Evolutionary conservation across 2,329 filamentous ascomycete species (phyloP).

Genomic region (Periconia digitata): DNA sequence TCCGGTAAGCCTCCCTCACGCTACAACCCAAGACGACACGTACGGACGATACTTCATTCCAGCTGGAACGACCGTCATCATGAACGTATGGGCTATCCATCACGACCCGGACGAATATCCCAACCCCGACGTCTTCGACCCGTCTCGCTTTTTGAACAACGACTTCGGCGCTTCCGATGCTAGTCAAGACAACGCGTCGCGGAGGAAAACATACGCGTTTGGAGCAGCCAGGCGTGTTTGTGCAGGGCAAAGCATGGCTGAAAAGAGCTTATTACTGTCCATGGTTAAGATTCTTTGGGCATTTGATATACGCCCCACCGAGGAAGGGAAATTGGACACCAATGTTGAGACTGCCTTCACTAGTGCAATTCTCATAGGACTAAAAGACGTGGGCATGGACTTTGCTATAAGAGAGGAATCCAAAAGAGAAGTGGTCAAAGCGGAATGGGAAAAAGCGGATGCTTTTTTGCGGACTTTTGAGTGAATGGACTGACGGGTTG

Average conservation of each 20-base stretch:
- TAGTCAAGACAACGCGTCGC: neutral
- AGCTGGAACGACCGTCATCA: constrained; percentile 42
- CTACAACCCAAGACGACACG: constrained; percentile 46
- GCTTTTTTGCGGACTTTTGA: too few species aligned
- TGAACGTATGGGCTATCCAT: constrained; percentile 45
- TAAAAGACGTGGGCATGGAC: too few species aligned
- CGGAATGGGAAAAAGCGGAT: too few species aligned
- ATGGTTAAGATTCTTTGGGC: constrained; percentile 11
- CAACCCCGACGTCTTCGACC: constrained; percentile 18
- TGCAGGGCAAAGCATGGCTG: constrained; percentile 8
- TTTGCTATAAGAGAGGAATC: too few species aligned
- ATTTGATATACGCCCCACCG: neutral
- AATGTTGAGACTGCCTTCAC: too few species aligned
- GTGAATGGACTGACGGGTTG: too few species aligned
- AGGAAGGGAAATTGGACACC: too few species aligned
- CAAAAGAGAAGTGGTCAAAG: too few species aligned
- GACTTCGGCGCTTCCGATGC: neutral
- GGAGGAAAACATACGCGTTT: constrained; percentile 8
- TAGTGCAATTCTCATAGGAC: too few species aligned
- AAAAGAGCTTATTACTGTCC: constrained; percentile 4
- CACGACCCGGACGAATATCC: constrained; percentile 21
- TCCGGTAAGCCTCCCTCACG: constrained; percentile 42
- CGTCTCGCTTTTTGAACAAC: constrained; percentile 7
- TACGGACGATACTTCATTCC: constrained; percentile 47
- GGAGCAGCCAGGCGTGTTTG: constrained; percentile 13